phyloP scores from a whole-genome alignment of 129 eudicot species.

The Helichrysum umbraculigerum region DNA sequence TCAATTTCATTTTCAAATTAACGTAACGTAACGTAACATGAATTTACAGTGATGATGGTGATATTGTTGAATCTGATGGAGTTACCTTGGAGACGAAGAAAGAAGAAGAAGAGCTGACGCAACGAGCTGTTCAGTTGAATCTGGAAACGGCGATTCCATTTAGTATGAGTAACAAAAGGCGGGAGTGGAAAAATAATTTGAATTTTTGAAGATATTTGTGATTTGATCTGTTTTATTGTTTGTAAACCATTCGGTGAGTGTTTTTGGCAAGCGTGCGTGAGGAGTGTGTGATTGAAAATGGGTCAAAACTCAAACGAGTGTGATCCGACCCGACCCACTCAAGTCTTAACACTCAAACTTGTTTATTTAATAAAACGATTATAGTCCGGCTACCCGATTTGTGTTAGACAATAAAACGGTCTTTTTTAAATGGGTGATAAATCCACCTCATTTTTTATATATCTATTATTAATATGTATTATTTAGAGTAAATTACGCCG shows the following conservation, averaged over 20 bases:
- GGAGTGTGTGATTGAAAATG: background rate
- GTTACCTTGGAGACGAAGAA: slow-evolving; percentile 44
- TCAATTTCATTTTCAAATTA: background rate
- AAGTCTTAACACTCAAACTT: background rate
- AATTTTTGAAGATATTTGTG: slow-evolving; percentile 17
- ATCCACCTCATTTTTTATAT: too few relatives aligned
- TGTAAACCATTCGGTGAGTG: slow-evolving; percentile 4
- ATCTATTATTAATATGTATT: too few relatives aligned
- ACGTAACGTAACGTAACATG: background rate
- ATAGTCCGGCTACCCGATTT: background rate
- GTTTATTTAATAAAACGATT: background rate
- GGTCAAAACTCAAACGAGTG: background rate
- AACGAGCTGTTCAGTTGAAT: slow-evolving; percentile 43
- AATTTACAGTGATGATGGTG: background rate
- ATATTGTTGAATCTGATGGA: background rate
- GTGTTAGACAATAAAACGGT: too few relatives aligned
- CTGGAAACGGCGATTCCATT: slow-evolving; percentile 51
- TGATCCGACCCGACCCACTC: background rate
- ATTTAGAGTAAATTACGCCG: too few relatives aligned
- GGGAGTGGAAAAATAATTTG: slow-evolving; percentile 35
- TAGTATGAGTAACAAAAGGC: slow-evolving; percentile 24
- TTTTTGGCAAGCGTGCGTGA: background rate
- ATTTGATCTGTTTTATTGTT: slow-evolving; percentile 25
- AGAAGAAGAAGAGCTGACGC: slow-evolving; percentile 83
- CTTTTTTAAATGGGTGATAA: too few relatives aligned